phyloP scores from a whole-genome alignment of 2,329 filamentous ascomycete genomes.

The Macrophomina phaseolina region DNA sequence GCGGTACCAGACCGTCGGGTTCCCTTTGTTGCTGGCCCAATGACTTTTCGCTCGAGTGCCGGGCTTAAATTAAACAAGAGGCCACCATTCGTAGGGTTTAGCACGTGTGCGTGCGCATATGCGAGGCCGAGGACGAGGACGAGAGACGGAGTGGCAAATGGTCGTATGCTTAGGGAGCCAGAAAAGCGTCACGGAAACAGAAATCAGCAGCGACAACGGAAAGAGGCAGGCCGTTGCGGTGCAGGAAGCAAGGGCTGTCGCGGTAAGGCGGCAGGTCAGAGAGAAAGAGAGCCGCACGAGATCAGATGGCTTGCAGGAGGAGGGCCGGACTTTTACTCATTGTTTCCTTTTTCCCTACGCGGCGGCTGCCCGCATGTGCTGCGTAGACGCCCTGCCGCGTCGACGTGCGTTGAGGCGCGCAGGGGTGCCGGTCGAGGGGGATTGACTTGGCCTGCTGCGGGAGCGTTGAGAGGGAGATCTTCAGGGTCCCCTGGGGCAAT shows the following conservation, averaged over 20 bases:
- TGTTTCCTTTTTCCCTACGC: neutral
- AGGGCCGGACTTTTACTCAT: neutral
- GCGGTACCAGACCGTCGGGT: neutral
- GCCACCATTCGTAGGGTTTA: neutral
- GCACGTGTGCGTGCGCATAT: slow-evolving; percentile 10
- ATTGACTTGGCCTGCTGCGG: slow-evolving; percentile 10
- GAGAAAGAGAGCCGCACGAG: neutral
- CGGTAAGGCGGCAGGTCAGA: neutral
- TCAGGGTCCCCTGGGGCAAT: slow-evolving; percentile 10
- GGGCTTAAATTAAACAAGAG: neutral
- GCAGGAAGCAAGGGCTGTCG: neutral
- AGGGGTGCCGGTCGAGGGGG: neutral
- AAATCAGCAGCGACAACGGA: neutral
- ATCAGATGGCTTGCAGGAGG: slow-evolving; percentile 1
- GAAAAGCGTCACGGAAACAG: too few species aligned
- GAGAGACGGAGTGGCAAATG: neutral
- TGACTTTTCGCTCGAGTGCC: too few species aligned
- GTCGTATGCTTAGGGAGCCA: too few species aligned
- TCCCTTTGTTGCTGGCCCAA: too few species aligned
- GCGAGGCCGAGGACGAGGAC: neutral
- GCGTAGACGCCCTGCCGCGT: neutral
- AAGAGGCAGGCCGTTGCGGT: neutral
- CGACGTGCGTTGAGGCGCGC: slow-evolving; percentile 8
- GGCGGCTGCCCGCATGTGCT: neutral
- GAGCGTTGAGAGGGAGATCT: slow-evolving; percentile 23